Evolutionary conservation across 345 rosid genomes (phyloP).

Genomic region (Pseudoturritis turrita): DNA sequence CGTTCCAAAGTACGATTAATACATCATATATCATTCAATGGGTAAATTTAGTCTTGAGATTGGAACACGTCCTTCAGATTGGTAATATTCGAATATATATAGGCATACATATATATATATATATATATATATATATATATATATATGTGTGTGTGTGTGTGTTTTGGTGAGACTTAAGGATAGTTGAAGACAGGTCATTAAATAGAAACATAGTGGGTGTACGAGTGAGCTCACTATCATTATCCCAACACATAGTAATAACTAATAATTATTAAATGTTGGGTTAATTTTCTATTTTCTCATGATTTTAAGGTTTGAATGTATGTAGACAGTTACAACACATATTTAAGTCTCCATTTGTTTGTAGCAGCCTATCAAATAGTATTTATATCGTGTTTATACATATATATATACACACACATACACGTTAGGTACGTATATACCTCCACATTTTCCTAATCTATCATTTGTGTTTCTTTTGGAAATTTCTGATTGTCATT

Average conservation of each 20-base stretch:
- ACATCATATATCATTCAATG: neutral
- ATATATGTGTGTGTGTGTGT: too few relatives aligned
- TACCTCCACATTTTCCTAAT: constrained; percentile 30
- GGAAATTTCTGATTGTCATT: constrained; percentile 11
- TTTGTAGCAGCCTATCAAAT: constrained; percentile 9
- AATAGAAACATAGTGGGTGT: constrained; percentile 33
- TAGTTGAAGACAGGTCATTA: constrained; percentile 32
- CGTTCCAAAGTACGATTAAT: neutral
- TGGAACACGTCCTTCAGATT: neutral
- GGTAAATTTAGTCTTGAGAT: neutral
- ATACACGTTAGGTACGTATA: constrained; percentile 7
- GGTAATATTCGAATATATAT: constrained; percentile 5
- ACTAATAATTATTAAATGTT: constrained; percentile 10
- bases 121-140: neutral
- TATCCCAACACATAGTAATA: constrained; percentile 17
- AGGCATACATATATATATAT: neutral
- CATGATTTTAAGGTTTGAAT: constrained; percentile 35
- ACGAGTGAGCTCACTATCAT: constrained; percentile 44
- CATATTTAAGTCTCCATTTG: neutral
- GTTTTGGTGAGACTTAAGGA: constrained; percentile 24
- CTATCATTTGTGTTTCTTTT: constrained; percentile 7
- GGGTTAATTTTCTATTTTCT: constrained; percentile 26
- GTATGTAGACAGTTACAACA: constrained; percentile 16
- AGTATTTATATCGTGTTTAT: neutral
- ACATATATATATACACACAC: neutral